These are phyloP conservation scores for Raphanus sativus DNA, from an alignment of 345 rosid genomes.

Conservation along the genomic window DNA sequence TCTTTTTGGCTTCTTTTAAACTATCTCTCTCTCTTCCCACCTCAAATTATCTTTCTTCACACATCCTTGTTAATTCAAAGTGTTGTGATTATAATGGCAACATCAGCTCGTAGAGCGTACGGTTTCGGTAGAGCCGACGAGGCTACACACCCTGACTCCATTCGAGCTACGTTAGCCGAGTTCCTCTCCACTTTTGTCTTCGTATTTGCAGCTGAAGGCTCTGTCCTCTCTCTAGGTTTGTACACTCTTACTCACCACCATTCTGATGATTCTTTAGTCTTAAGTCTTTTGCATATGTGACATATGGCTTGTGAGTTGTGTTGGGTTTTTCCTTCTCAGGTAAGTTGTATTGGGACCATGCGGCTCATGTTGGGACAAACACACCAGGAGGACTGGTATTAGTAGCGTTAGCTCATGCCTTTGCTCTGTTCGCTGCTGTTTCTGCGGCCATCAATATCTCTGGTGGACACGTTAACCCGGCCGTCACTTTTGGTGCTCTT, in stretches of 20 bases:
- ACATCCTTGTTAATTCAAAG: neutral
- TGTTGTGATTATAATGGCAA: conserved; percentile 34
- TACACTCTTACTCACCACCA: neutral
- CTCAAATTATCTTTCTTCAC: conserved; percentile 10
- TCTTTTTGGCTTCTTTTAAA: conserved; percentile 36
- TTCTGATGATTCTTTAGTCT: neutral
- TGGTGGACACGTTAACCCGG: conserved; percentile 82
- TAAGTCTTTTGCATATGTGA: neutral
- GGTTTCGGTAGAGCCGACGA: conserved; percentile 45
- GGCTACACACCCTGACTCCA: conserved; percentile 45
- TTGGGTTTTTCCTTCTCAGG: conserved; percentile 30
- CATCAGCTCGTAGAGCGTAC: conserved; percentile 40
- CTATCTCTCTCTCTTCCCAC: conserved; percentile 6
- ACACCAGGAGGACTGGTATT: conserved; percentile 49
- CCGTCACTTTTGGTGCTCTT: conserved; percentile 73
- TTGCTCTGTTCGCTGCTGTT: conserved; percentile 61
- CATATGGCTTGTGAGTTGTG: neutral
- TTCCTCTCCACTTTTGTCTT: conserved; percentile 68
- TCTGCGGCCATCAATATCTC: conserved; percentile 64
- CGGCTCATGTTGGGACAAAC: conserved; percentile 34
- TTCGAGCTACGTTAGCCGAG: conserved; percentile 65
- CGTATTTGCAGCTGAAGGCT: conserved; percentile 81
- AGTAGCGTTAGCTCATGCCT: conserved; percentile 69
- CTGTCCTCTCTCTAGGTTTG: conserved; percentile 63
- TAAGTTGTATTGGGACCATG: conserved; percentile 43